Evolutionary conservation across 208 protist species (phyloP), one percentile per base, ranked within the genome.

Genomic region (Trypanosoma melophagium): DNA sequence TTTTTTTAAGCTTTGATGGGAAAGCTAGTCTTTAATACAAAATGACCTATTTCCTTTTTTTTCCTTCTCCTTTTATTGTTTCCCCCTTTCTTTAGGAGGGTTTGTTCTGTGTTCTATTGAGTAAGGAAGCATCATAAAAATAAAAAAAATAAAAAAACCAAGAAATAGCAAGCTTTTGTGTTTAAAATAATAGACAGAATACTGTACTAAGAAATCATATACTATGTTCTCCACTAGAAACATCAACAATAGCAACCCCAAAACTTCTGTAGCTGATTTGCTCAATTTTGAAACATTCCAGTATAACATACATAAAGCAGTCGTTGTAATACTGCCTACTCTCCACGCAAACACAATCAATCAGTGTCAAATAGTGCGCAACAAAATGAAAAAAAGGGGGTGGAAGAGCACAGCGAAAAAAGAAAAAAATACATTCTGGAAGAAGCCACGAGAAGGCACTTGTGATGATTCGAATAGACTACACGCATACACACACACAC

Each of bases 201-300:
- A 1, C 28, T 35, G 5, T 5, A 35, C 28, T 35, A 5, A 35
- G 28, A 5, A 35, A 35, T 35, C 5, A 35, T 35, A 35, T 5
- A 1, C 28, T 5, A 35, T 35, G 5, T 35, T 35, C 28, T 35
- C 5, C 28, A 35, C 28, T 35, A 35, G 5, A 35, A 35, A 35
- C 28, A 35, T 5, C 28, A 35, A 35, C 28, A 35, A 35, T 35
- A 35, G 5, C 5, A 35, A 35, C 13, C 40, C 7, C 13, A 28
- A 14, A 5, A 53, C 1, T 44, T 38, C 21, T n/a, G 3, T 47
- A 22, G 19, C n/a, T 54, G 7, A 57, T 45, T 69, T 51, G 10
- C 25, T 69, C 44, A 56, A 19, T 69, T 19, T 45, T 69, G 45
- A 47, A 71, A 71, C 66, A 71, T 71, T 40, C 31, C 63, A 71